A percentile compares a stretch with the other conserved stretches of the same genome.
Evolutionary conservation across 1,284 basidiomycete genomes (phyloP).

Genomic region (Bjerkandera adusta): DNA sequence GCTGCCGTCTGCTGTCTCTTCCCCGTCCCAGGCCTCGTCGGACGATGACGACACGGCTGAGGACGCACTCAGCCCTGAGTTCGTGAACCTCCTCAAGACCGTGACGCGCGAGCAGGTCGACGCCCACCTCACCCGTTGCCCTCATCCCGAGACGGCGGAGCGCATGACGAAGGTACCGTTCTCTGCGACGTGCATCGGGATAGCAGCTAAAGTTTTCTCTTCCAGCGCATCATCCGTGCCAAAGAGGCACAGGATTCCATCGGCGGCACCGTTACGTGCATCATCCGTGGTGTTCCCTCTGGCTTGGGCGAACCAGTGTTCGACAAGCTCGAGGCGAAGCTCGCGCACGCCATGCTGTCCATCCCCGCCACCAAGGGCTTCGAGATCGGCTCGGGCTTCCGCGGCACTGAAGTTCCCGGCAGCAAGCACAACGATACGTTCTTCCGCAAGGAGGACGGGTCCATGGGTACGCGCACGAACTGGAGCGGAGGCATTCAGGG

Average conservation of each 20-base stretch:
- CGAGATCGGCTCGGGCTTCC: conserved; percentile 97
- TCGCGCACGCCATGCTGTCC: conserved; percentile 98
- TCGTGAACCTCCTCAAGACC: conserved; percentile 75
- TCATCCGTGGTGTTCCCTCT: conserved; percentile 86
- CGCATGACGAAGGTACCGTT: conserved; percentile 81
- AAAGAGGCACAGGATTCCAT: conserved; percentile 93
- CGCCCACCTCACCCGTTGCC: conserved; percentile 86
- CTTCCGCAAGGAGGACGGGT: conserved; percentile 63
- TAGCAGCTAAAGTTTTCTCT: conserved; percentile 11
- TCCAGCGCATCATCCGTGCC: conserved; percentile 88
- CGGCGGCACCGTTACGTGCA: conserved; percentile 96
- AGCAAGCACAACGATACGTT: conserved; percentile 95
- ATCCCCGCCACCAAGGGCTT: conserved; percentile 99
- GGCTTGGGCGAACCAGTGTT: conserved; percentile 98
- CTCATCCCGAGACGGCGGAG: conserved; percentile 84
- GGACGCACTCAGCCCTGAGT: conserved; percentile 84
- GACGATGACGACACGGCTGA: conserved; percentile 71
- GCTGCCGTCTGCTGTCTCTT: conserved; percentile 55
- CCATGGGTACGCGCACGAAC: conserved; percentile 86
- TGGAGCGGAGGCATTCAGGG: conserved; percentile 98
- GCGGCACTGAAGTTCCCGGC: conserved; percentile 93
- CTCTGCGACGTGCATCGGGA: not conserved
- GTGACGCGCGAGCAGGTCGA: conserved; percentile 91
- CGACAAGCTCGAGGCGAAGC: conserved; percentile 96
- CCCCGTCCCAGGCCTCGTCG: conserved; percentile 40